phyloP scores from a whole-genome alignment of 768 basidiomycete species.

The Hygrocybe punicea region DNA sequence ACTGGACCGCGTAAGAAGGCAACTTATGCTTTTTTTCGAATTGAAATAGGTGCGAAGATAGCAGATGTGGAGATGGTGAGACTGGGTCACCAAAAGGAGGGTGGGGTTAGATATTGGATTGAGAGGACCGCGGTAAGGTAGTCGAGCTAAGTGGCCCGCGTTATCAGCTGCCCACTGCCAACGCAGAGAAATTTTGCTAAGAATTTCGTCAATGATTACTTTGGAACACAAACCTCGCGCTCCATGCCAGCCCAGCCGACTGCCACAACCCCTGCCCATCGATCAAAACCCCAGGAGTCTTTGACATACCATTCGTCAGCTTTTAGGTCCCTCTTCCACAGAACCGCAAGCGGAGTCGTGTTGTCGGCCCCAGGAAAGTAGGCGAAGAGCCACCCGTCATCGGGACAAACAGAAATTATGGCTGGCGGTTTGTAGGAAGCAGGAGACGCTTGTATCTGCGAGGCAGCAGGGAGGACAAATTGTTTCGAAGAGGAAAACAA shows the following conservation, averaged over 20 bases:
- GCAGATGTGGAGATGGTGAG: slow-evolving; percentile 53
- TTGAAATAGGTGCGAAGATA: slow-evolving; percentile 48
- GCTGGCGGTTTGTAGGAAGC: slow-evolving; percentile 58
- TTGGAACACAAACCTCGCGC: slow-evolving; percentile 50
- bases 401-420: slow-evolving; percentile 56
- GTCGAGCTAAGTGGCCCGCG: slow-evolving; percentile 48
- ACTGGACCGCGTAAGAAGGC: slow-evolving; percentile 44
- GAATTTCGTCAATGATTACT: not conserved
- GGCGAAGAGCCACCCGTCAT: slow-evolving; percentile 66
- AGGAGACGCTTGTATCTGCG: slow-evolving; percentile 45
- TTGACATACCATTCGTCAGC: slow-evolving; percentile 60
- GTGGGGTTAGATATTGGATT: slow-evolving; percentile 53
- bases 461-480: slow-evolving; percentile 55
- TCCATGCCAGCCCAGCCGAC: slow-evolving; percentile 58
- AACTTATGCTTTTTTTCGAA: slow-evolving; percentile 46
- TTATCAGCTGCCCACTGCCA: slow-evolving; percentile 52
- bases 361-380: slow-evolving; percentile 60
- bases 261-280: slow-evolving; percentile 55
- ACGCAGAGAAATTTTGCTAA: not conserved
- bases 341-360: slow-evolving; percentile 56
- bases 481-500: slow-evolving; percentile 70
- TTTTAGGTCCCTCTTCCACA: slow-evolving; percentile 60
- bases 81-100: slow-evolving; percentile 62
- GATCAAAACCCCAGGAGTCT: slow-evolving; percentile 53
- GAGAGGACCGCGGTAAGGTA: slow-evolving; percentile 57